phyloP scores from a whole-genome alignment of 345 rosid genomes.

The Aegle marmelos region DNA sequence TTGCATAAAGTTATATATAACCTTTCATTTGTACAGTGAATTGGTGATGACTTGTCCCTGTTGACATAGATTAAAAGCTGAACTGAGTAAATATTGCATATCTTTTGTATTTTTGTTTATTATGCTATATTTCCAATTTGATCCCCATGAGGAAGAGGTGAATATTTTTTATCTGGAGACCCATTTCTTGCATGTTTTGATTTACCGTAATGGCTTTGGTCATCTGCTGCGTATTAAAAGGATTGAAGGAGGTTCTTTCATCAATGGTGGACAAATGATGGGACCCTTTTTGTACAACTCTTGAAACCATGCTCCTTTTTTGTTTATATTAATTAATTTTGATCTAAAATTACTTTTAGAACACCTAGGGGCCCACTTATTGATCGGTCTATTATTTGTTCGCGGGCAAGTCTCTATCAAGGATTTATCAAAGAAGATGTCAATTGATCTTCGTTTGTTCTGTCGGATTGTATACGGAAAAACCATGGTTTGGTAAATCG shows the following conservation, averaged over 20 bases:
- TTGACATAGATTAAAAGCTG: too few relatives aligned
- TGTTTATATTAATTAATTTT: constrained; percentile 4
- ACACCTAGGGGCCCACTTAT: too few relatives aligned
- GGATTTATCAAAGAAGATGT: constrained; percentile 62
- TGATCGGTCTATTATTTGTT: not conserved
- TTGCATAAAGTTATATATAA: too few relatives aligned
- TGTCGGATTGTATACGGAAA: constrained; percentile 77
- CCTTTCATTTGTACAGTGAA: too few relatives aligned
- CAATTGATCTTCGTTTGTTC: constrained; percentile 67
- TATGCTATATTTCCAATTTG: not conserved
- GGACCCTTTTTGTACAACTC: constrained; percentile 58
- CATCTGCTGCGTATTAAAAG: constrained; percentile 81
- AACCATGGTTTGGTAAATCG: constrained; percentile 90
- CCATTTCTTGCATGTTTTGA: constrained; percentile 76
- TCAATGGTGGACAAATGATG: constrained; percentile 76
- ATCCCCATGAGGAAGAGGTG: constrained; percentile 44
- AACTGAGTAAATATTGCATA: too few relatives aligned
- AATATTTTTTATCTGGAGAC: constrained; percentile 38
- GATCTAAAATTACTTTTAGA: not conserved
- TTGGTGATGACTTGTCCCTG: too few relatives aligned
- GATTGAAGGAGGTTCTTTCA: constrained; percentile 67
- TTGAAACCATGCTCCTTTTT: constrained; percentile 28
- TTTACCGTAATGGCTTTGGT: constrained; percentile 79
- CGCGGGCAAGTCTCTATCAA: constrained; percentile 66
- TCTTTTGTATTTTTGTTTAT: too few relatives aligned